Evolutionary conservation across 2,329 filamentous ascomycete species (phyloP).

Genomic region (Cladophialophora immunda): DNA sequence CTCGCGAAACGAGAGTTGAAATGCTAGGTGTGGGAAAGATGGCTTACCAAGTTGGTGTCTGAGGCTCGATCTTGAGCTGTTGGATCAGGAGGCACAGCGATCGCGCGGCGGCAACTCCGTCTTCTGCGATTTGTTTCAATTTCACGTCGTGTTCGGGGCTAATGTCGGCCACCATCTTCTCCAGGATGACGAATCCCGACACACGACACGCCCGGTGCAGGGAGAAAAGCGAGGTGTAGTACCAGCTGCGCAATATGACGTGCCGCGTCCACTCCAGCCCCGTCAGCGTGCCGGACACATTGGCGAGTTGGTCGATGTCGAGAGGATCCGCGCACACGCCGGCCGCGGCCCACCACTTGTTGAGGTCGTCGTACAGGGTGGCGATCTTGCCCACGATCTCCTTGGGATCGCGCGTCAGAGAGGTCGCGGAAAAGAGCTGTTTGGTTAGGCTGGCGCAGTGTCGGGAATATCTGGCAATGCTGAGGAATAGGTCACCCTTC

Average conservation of each 20-base stretch:
- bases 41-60: conserved; percentile 1
- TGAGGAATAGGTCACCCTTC: conserved; percentile 9
- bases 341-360: not conserved
- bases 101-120: conserved; percentile 35
- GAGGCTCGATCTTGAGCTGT: conserved; percentile 8
- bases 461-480: conserved; percentile 5
- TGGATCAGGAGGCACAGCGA: conserved; percentile 1
- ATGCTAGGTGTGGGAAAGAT: not conserved
- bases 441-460: conserved; percentile 7
- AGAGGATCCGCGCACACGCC: not conserved
- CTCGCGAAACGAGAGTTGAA: not conserved
- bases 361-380: conserved; percentile 1
- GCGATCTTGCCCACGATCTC: not conserved
- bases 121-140: conserved; percentile 30
- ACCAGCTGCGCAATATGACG: not conserved
- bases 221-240: conserved; percentile 10
- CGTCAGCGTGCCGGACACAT: not conserved
- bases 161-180: conserved; percentile 5
- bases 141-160: conserved; percentile 10
- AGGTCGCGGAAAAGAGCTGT: not conserved
- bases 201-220: conserved; percentile 5
- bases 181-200: conserved; percentile 5
- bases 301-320: conserved; percentile 5
- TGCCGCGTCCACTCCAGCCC: not conserved
- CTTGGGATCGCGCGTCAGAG: conserved; percentile 2